A percentile compares a stretch with the other conserved stretches of the same genome.
phyloP scores from a whole-genome alignment of 257 asterid species.

The Nicotiana paniculata region DNA sequence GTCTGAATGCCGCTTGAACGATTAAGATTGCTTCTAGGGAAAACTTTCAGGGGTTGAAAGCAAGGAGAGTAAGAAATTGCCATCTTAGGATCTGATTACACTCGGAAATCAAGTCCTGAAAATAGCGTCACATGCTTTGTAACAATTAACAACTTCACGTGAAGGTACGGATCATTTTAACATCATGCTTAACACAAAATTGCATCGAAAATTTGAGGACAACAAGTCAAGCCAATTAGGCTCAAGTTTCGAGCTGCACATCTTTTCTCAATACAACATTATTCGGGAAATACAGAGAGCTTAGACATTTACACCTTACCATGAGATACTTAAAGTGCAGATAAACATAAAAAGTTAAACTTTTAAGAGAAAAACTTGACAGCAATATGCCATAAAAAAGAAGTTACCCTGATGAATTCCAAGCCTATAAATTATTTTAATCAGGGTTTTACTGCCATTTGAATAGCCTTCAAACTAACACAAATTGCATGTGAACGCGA shows the following conservation, averaged over 20 bases:
- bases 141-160: too few relatives aligned
- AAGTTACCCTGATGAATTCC: too few relatives aligned
- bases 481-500: too few relatives aligned
- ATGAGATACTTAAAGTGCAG: not conserved
- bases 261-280: not conserved
- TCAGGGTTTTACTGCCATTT: too few relatives aligned
- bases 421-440: too few relatives aligned
- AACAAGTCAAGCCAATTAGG: not conserved
- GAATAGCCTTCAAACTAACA: too few relatives aligned
- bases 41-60: conserved; percentile 28
- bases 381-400: too few relatives aligned
- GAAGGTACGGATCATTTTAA: too few relatives aligned
- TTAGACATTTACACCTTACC: not conserved
- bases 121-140: too few relatives aligned
- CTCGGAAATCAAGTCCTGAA: too few relatives aligned
- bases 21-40: conserved; percentile 14
- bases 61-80: conserved; percentile 36
- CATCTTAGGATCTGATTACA: conserved; percentile 20
- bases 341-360: not conserved
- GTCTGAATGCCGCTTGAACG: conserved; percentile 11
- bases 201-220: not conserved
- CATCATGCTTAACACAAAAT: not conserved
- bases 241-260: not conserved
- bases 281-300: not conserved
- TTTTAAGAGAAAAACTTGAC: not conserved